These are phyloP conservation scores for Dimargaris xerosporica DNA, from an alignment of 192 early-diverging fungal species.

Conservation along the genomic window DNA sequence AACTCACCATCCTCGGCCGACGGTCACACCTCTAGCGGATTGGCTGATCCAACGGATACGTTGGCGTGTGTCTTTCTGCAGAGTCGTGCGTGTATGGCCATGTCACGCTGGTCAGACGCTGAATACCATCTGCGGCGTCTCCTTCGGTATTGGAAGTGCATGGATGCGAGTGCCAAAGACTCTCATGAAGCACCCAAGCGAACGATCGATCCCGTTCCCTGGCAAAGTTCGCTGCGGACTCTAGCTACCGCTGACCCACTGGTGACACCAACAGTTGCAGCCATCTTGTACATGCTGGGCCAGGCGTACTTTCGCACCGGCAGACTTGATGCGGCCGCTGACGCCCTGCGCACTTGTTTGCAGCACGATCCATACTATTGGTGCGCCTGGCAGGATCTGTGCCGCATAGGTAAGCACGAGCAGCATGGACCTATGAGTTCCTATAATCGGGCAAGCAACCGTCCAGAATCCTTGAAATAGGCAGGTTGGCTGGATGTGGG, in stretches of 20 bases:
- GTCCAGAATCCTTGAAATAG: no score
- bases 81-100: slow-evolving; percentile 23
- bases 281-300: slow-evolving; percentile 24
- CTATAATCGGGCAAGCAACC: no score
- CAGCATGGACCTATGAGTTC: no score
- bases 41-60: no score
- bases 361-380: slow-evolving; percentile 26
- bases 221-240: no score
- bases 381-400: slow-evolving; percentile 27
- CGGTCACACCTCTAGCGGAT: background rate
- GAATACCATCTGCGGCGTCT: slow-evolving; percentile 24
- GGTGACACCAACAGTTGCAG: slow-evolving; percentile 17
- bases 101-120: slow-evolving; percentile 32
- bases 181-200: slow-evolving; percentile 16
- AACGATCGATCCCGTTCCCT: background rate
- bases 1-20: background rate
- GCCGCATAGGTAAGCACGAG: slow-evolving; percentile 13
- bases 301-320: slow-evolving; percentile 26
- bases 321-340: slow-evolving; percentile 21
- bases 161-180: background rate
- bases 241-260: slow-evolving; percentile 12
- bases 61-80: slow-evolving; percentile 13
- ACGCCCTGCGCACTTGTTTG: slow-evolving; percentile 20
- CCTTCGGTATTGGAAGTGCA: background rate
- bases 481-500: no score